These are phyloP conservation scores for Globisporangium nunn DNA, from an alignment of 352 stramenopile species.

Conservation along the genomic window DNA sequence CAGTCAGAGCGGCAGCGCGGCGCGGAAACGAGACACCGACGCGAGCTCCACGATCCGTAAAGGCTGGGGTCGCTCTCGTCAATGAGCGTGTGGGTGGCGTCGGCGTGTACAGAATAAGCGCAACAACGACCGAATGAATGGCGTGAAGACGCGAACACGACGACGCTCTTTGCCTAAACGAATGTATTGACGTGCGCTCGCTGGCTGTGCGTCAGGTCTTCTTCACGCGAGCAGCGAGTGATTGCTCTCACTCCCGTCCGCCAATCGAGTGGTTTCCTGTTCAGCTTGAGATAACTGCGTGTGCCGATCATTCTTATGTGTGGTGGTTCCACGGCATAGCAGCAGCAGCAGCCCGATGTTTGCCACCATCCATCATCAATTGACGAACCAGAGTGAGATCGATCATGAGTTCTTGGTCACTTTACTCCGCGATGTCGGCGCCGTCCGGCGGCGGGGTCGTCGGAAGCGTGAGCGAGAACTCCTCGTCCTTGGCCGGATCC, in stretches of 20 bases:
- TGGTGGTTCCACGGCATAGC: no score
- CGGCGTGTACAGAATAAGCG: no score
- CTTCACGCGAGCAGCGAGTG: no score
- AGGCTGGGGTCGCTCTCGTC: conserved; percentile 58
- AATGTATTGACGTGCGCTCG: background rate
- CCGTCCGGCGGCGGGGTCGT: conserved; percentile 63
- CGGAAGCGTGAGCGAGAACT: conserved; percentile 65
- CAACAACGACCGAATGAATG: no score
- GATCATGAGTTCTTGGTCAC: background rate
- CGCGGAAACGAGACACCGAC: conserved; percentile 6
- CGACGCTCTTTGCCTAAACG: no score
- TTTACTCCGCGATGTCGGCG: conserved; percentile 19
- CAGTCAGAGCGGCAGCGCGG: conserved; percentile 5
- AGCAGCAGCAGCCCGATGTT: no score
- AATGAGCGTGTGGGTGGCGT: conserved; percentile 26
- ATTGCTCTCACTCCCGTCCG: background rate
- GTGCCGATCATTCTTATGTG: no score
- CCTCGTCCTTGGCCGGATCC: conserved; percentile 62
- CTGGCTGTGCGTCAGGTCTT: background rate
- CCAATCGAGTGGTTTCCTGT: no score
- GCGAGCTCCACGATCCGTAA: conserved; percentile 34
- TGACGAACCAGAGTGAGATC: no score
- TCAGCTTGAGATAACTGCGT: no score
- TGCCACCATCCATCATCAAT: no score
- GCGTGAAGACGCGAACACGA: no score